Evolutionary conservation across 768 basidiomycete genomes (phyloP).

Genomic region (Fomitopsis pulvina): DNA sequence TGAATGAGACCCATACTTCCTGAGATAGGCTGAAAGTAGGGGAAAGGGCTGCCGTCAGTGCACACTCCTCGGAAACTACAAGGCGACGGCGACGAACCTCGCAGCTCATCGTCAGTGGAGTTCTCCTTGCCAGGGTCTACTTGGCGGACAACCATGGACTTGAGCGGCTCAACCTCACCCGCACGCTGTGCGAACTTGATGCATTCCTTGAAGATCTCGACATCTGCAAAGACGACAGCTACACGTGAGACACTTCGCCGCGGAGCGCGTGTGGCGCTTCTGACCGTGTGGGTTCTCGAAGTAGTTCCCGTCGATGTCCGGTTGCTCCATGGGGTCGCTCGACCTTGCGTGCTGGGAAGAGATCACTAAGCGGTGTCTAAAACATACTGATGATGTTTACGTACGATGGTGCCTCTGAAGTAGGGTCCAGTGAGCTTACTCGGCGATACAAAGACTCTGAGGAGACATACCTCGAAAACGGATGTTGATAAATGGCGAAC

Average conservation of each 20-base stretch:
- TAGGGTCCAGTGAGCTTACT: conserved; percentile 12
- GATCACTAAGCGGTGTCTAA: neutral
- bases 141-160: conserved; percentile 8
- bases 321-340: conserved; percentile 17
- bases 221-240: conserved; percentile 12
- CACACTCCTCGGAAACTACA: neutral
- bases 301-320: conserved; percentile 24
- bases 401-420: conserved; percentile 26
- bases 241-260: too few relatives aligned
- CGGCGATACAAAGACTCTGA: neutral
- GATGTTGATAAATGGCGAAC: neutral
- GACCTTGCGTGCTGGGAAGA: conserved; percentile 16
- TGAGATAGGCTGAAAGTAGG: conserved; percentile 3
- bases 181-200: conserved; percentile 21
- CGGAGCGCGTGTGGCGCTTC: neutral
- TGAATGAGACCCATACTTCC: conserved; percentile 3
- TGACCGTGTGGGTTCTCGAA: conserved; percentile 12
- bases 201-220: conserved; percentile 23
- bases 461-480: neutral
- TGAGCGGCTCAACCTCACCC: conserved; percentile 9
- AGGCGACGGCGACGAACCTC: conserved; percentile 3
- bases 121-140: conserved; percentile 10
- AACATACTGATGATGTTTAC: neutral
- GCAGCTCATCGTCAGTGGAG: conserved; percentile 1
- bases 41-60: neutral